Evolutionary conservation across 192 early-diverging fungal species (phyloP).

Genomic region (Linnemannia elongata): DNA sequence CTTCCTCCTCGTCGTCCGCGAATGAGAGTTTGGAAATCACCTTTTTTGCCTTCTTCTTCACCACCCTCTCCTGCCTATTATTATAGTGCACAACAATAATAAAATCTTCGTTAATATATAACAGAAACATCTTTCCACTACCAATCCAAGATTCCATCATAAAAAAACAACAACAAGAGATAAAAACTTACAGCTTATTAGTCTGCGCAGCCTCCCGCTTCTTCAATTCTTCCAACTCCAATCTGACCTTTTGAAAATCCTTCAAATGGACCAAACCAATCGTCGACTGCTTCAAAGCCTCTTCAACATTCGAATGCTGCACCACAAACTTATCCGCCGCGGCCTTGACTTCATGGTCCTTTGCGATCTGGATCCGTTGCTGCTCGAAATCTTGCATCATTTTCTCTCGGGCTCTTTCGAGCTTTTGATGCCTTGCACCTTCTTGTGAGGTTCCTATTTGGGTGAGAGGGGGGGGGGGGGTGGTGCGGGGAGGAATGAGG

Average conservation of each 20-base stretch:
- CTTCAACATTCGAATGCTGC: slow-evolving; percentile 83
- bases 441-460: slow-evolving; percentile 56
- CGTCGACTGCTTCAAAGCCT: slow-evolving; percentile 88
- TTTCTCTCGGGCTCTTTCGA: slow-evolving; percentile 78
- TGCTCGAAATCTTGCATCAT: slow-evolving; percentile 80
- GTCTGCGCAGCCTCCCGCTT: slow-evolving; percentile 80
- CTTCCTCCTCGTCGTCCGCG: slow-evolving; percentile 73
- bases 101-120: too few relatives aligned
- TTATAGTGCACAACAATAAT: not conserved
- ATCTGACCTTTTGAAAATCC: slow-evolving; percentile 90
- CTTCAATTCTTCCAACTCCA: slow-evolving; percentile 86
- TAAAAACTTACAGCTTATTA: slow-evolving; percentile 35
- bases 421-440: slow-evolving; percentile 69
- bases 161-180: not conserved
- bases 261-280: slow-evolving; percentile 90
- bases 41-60: slow-evolving; percentile 77
- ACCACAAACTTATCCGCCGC: slow-evolving; percentile 84
- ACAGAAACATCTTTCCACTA: not conserved
- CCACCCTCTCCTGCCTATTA: slow-evolving; percentile 64
- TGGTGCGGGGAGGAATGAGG: not conserved
- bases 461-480: not conserved
- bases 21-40: slow-evolving; percentile 82
- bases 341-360: slow-evolving; percentile 78
- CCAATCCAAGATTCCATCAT: too few relatives aligned
- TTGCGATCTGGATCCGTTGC: slow-evolving; percentile 79